Evolutionary conservation across 108 stramenopile species (phyloP), one percentile per base, ranked within the genome.

Genomic region (Skeletonema grethae): DNA sequence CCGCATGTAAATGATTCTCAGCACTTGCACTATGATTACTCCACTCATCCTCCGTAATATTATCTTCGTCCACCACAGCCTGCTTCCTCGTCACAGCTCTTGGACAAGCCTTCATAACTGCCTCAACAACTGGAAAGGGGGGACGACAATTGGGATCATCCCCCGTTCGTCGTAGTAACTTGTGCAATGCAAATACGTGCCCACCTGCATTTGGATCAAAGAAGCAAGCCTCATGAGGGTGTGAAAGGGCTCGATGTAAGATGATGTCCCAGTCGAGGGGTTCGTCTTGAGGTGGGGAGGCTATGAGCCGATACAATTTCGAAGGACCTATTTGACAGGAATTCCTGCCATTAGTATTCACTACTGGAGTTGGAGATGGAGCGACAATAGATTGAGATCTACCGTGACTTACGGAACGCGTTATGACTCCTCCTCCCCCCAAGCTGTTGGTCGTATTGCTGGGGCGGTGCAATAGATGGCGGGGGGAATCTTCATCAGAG

Each of bases 61-160:
- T 57, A 53, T 77, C 76, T 41, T 77, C 76, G 39, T 77, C 64
- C 18, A 57, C 30, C 22, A 77, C 69, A 13, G 69, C 69, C 45
- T 70, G 76, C 57, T 84, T 79, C 39, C 72, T 72, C 22, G 73
- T 61, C 5, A 86, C 83, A 0, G 87, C 88, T 9, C 70, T 48
- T 25, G 90, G 93, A 67, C 75, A 84, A 0, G 87, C 84, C 4
- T 62, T 61, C 57, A 91, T 80, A 22, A 94, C 64, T 3, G 79
- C 80, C 53, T 90, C 84, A 0, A 91, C 72, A 1, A 92, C 89
- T 16, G 75, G 75, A 4, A 77, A 67, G 12, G 93, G 89, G 41
- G 90, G 90, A 46, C 70, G 61, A 15, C 84, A 61, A 32, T 57
- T 56, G 0, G 16, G 31, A 16, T 57, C 43, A 16, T 56, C 55